Conservation (phyloP, 768 basidiomycete species). For the Sistotremastrum suecicum region DNA sequence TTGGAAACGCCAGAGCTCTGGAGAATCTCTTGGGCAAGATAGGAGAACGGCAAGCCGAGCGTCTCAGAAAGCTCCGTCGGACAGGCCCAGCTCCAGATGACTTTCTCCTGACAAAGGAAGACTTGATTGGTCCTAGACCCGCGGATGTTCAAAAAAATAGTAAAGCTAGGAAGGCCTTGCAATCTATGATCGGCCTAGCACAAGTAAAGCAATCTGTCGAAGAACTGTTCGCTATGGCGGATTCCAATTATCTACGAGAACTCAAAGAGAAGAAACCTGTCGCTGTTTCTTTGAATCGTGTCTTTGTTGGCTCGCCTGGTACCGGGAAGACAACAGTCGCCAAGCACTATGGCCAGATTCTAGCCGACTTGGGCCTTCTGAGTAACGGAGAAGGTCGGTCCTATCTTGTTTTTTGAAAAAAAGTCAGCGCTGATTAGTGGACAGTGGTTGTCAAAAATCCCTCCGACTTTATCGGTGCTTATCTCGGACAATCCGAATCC, state of each 20-base stretch:
- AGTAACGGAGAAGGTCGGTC: conserved; percentile 55
- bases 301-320: conserved; percentile 54
- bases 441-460: conserved; percentile 56
- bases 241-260: conserved; percentile 47
- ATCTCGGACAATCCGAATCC: conserved; percentile 44
- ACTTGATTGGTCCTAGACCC: conserved; percentile 55
- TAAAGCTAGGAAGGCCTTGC: conserved; percentile 36
- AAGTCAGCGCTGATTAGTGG: neutral
- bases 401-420: neutral
- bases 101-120: conserved; percentile 35
- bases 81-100: conserved; percentile 30
- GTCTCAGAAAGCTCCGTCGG: conserved; percentile 28
- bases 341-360: conserved; percentile 47
- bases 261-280: conserved; percentile 39
- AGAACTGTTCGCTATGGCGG: conserved; percentile 30
- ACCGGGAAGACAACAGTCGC: conserved; percentile 65
- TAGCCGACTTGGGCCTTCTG: conserved; percentile 47
- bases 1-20: conserved; percentile 55
- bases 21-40: conserved; percentile 34
- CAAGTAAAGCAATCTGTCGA: conserved; percentile 41
- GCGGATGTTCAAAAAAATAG: conserved; percentile 31
- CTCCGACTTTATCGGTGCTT: conserved; percentile 48
- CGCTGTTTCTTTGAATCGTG: conserved; percentile 43
- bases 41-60: conserved; percentile 36
- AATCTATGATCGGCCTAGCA: conserved; percentile 37